Evolutionary conservation across 768 basidiomycete species (phyloP).

Genomic region (Omphalotus guepiniiformis): DNA sequence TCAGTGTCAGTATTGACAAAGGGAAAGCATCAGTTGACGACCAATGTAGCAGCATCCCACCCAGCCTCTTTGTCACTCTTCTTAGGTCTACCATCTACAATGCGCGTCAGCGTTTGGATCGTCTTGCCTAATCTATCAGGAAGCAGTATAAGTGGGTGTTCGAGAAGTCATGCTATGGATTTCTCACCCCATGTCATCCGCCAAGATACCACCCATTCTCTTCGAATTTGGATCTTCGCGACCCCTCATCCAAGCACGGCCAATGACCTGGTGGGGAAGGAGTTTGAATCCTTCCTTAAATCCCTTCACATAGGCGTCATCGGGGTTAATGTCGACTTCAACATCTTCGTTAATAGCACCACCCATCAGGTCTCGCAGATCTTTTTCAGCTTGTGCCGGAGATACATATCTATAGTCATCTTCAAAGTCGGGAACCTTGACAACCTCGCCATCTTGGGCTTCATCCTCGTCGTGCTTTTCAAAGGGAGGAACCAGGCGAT

Average conservation of each 20-base stretch:
- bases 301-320: constrained; percentile 69
- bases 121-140: constrained; percentile 76
- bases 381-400: constrained; percentile 67
- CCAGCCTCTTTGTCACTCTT: constrained; percentile 69
- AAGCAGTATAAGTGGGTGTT: neutral
- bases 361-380: constrained; percentile 70
- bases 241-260: constrained; percentile 82
- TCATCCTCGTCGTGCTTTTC: constrained; percentile 8
- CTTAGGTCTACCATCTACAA: constrained; percentile 74
- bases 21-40: constrained; percentile 20
- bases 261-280: constrained; percentile 85
- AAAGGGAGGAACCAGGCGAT: neutral
- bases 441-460: constrained; percentile 25
- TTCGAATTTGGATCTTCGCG: constrained; percentile 68
- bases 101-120: constrained; percentile 83
- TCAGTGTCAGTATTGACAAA: constrained; percentile 2
- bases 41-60: constrained; percentile 72
- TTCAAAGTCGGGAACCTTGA: constrained; percentile 24
- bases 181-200: constrained; percentile 88
- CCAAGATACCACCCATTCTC: constrained; percentile 82
- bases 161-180: neutral
- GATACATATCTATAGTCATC: constrained; percentile 30
- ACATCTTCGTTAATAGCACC: constrained; percentile 59
- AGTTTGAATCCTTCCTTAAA: constrained; percentile 68
- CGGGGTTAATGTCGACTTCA: constrained; percentile 54